Evolutionary conservation across 1,284 basidiomycete species (phyloP).

Genomic region (Phylloporus sp.): DNA sequence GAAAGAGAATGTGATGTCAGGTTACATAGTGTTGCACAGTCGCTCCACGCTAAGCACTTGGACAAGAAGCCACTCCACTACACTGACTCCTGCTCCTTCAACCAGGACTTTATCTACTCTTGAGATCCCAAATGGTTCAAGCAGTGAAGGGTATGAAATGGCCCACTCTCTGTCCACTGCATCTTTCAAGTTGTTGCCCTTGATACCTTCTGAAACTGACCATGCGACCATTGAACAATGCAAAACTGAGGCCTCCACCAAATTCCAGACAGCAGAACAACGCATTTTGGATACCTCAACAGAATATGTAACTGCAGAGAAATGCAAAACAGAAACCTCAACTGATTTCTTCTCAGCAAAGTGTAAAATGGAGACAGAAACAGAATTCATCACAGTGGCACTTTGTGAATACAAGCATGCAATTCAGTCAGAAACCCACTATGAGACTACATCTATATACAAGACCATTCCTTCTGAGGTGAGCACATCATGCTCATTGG

Average conservation of each 20-base stretch:
- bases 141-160: slow-evolving; percentile 44
- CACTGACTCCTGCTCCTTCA: slow-evolving; percentile 41
- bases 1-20: slow-evolving; percentile 57
- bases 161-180: slow-evolving; percentile 49
- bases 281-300: slow-evolving; percentile 46
- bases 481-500: slow-evolving; percentile 49
- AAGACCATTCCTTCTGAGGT: slow-evolving; percentile 48
- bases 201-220: slow-evolving; percentile 61
- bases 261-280: slow-evolving; percentile 56
- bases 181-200: slow-evolving; percentile 54
- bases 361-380: slow-evolving; percentile 55
- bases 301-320: slow-evolving; percentile 56
- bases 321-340: slow-evolving; percentile 54
- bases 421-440: slow-evolving; percentile 55
- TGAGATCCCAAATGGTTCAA: slow-evolving; percentile 40
- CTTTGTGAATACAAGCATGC: slow-evolving; percentile 52
- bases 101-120: slow-evolving; percentile 36
- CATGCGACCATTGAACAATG: slow-evolving; percentile 61
- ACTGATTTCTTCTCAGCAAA: slow-evolving; percentile 52
- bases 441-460: slow-evolving; percentile 59
- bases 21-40: slow-evolving; percentile 41
- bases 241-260: slow-evolving; percentile 51
- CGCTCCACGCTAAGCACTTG: slow-evolving; percentile 45
- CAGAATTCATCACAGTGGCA: slow-evolving; percentile 61
- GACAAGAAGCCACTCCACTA: slow-evolving; percentile 43